phyloP scores from a whole-genome alignment of 805 yeast species.

The Komagataella populi region DNA sequence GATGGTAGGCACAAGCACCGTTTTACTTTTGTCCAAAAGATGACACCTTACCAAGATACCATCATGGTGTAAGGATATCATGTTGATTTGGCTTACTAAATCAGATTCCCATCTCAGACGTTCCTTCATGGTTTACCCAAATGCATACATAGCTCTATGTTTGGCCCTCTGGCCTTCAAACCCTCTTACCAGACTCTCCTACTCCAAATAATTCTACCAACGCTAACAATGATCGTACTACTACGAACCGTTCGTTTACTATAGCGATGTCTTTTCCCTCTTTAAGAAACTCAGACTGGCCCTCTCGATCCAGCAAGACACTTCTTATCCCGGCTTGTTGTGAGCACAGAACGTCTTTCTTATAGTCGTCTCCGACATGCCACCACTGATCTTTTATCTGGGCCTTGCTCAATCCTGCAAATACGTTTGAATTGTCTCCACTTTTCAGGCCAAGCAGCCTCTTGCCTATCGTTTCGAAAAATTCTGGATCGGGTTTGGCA shows the following conservation, averaged over 20 bases:
- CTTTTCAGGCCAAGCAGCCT: background rate
- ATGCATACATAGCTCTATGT: background rate
- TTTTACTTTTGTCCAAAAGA: background rate
- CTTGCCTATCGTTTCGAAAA: slow-evolving; percentile 24
- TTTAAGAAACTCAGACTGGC: slow-evolving; percentile 10
- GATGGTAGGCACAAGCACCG: background rate
- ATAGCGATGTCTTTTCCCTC: background rate
- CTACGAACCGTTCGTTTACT: background rate
- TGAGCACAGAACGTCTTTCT: slow-evolving; percentile 41
- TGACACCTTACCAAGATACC: background rate
- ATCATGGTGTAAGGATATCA: background rate
- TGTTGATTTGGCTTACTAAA: background rate
- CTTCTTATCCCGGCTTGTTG: slow-evolving; percentile 49
- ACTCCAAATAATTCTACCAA: slow-evolving; percentile 1
- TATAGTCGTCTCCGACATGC: slow-evolving; percentile 58
- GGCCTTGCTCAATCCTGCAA: background rate
- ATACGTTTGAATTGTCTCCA: slow-evolving; percentile 5
- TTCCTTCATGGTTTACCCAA: background rate
- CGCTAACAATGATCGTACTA: background rate
- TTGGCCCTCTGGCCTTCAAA: background rate
- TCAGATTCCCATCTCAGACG: background rate
- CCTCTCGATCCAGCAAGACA: slow-evolving; percentile 34
- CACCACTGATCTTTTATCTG: slow-evolving; percentile 19
- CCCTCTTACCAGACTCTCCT: background rate
- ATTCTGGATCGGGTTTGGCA: slow-evolving; percentile 34